These are phyloP conservation scores for Platanthera guangdongensis DNA, from an alignment of 106 monocot species.

Conservation along the genomic window DNA sequence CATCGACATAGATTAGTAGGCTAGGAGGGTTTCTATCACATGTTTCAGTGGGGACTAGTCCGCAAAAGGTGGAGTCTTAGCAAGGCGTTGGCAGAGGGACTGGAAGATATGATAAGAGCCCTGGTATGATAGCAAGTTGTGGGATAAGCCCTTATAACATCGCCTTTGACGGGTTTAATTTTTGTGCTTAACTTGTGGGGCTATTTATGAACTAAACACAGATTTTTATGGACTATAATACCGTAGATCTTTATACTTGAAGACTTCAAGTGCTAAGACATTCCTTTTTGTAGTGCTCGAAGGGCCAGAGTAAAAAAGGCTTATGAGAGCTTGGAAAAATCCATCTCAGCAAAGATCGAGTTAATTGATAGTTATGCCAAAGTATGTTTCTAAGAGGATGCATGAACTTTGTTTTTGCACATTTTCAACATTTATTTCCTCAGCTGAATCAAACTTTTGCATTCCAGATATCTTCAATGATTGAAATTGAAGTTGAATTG, in stretches of 20 bases:
- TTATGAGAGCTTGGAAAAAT: constrained; percentile 75
- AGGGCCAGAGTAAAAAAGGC: constrained; percentile 71
- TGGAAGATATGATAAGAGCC: too few species aligned
- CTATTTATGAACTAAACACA: too few species aligned
- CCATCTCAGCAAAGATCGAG: constrained; percentile 68
- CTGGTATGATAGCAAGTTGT: too few species aligned
- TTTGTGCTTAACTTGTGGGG: too few species aligned
- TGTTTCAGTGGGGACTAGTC: too few species aligned
- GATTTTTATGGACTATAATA: background rate
- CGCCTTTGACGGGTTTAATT: too few species aligned
- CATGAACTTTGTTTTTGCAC: background rate
- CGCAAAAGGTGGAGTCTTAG: too few species aligned
- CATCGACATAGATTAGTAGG: too few species aligned
- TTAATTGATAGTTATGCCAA: constrained; percentile 94
- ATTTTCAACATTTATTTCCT: background rate
- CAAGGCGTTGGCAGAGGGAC: too few species aligned
- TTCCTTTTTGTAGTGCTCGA: constrained; percentile 49
- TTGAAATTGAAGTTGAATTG: constrained; percentile 99
- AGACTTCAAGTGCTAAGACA: background rate
- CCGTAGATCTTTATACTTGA: constrained; percentile 1
- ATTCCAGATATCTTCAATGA: constrained; percentile 91
- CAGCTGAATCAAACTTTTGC: background rate
- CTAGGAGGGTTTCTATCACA: too few species aligned
- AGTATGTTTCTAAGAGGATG: constrained; percentile 28
- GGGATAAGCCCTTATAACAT: too few species aligned